Evolutionary conservation across 1,139 yeast genomes (phyloP).

Genomic region (Blastobotrys proliferans): DNA sequence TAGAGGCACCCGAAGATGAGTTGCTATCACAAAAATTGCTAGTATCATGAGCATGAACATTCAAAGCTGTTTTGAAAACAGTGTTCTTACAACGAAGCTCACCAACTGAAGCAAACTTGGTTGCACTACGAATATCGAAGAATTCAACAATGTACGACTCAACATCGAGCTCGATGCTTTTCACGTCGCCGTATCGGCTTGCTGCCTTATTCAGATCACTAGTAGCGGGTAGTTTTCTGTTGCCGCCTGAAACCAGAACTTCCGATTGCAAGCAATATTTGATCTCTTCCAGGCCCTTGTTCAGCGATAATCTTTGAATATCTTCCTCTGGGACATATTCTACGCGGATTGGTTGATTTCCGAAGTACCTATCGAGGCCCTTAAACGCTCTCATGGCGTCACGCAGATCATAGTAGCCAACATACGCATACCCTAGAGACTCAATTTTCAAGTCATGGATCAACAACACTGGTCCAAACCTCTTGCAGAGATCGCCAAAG

Average conservation of each 20-base stretch:
- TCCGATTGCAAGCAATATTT: constrained; percentile 10
- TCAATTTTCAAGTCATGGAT: constrained; percentile 13
- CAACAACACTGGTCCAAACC: constrained; percentile 16
- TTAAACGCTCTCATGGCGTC: constrained; percentile 26
- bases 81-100: too few relatives aligned
- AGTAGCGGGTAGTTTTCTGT: not conserved
- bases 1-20: too few relatives aligned
- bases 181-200: constrained; percentile 14
- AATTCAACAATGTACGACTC: constrained; percentile 36
- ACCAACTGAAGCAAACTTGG: constrained; percentile 13
- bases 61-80: too few relatives aligned
- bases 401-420: constrained; percentile 29
- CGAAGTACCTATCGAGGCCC: constrained; percentile 11
- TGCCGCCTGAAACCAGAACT: constrained; percentile 10
- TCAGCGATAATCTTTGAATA: constrained; percentile 20
- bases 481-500: constrained; percentile 17
- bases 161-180: constrained; percentile 22
- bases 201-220: constrained; percentile 5
- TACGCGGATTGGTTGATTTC: constrained; percentile 9
- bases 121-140: constrained; percentile 37
- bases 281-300: constrained; percentile 16
- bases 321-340: constrained; percentile 15
- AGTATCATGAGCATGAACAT: too few relatives aligned
- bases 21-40: too few relatives aligned
- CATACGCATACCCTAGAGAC: constrained; percentile 17